Evolutionary conservation across 148 eudicot genomes (phyloP).

Genomic region (Spergularia marina): DNA sequence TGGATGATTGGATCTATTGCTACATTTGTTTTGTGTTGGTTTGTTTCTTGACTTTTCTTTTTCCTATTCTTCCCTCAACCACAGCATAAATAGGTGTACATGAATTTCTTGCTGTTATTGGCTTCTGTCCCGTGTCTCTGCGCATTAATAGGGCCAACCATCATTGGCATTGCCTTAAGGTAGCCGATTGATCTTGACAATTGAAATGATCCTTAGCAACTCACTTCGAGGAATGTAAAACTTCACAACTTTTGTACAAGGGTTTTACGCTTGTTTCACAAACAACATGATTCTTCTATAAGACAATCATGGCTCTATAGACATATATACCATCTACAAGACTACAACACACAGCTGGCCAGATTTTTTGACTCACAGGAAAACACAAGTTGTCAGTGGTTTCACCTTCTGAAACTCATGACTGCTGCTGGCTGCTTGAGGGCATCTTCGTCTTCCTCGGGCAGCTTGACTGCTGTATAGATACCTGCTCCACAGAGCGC

Average conservation of each 20-base stretch:
- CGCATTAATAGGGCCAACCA: not conserved
- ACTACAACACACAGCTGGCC: slow-evolving; percentile 9
- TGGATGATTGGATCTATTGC: too few relatives aligned
- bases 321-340: slow-evolving; percentile 18
- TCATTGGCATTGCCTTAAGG: not conserved
- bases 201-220: slow-evolving; percentile 1
- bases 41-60: not conserved
- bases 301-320: not conserved
- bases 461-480: slow-evolving; percentile 75
- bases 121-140: not conserved
- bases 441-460: slow-evolving; percentile 47
- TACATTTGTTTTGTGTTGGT: not conserved
- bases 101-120: too few relatives aligned
- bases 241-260: slow-evolving; percentile 23
- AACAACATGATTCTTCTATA: not conserved
- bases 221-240: slow-evolving; percentile 4
- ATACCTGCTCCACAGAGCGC: slow-evolving; percentile 88
- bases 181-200: not conserved
- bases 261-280: slow-evolving; percentile 11
- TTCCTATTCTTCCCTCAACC: too few relatives aligned
- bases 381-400: not conserved
- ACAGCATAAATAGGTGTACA: too few relatives aligned
- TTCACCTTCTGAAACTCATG: slow-evolving; percentile 57
- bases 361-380: slow-evolving; percentile 1
- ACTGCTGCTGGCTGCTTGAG: slow-evolving; percentile 44